A percentile compares a stretch with the other conserved stretches of the same genome.
These are phyloP conservation scores for Hymenoscyphus fructigenus DNA, from an alignment of 2,329 filamentous ascomycete species.

Conservation along the genomic window DNA sequence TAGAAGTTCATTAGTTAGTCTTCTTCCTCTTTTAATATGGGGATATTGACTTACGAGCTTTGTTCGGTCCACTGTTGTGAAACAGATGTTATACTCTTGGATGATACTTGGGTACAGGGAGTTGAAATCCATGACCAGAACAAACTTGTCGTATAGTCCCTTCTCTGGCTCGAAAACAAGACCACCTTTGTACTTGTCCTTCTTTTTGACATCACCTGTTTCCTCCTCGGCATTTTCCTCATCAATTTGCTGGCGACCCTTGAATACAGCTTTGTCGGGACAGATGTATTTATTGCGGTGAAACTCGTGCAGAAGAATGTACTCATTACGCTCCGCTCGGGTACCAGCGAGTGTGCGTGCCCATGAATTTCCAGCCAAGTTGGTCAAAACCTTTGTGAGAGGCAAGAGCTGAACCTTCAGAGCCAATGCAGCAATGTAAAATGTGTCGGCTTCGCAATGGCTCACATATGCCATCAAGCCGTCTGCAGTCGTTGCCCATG, in stretches of 20 bases:
- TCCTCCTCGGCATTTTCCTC: conserved; percentile 69
- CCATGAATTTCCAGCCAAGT: conserved; percentile 97
- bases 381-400: conserved; percentile 91
- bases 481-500: conserved; percentile 79
- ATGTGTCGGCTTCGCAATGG: conserved; percentile 93
- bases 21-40: not conserved
- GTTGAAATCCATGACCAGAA: conserved; percentile 99
- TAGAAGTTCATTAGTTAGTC: conserved; percentile 37
- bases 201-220: conserved; percentile 81
- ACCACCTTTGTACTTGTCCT: conserved; percentile 98
- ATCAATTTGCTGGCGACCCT: conserved; percentile 68
- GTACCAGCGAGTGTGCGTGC: conserved; percentile 93
- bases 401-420: conserved; percentile 89
- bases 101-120: conserved; percentile 99
- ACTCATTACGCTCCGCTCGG: conserved; percentile 95
- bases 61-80: conserved; percentile 88
- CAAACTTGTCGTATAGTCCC: conserved; percentile 95
- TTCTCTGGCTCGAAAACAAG: conserved; percentile 98
- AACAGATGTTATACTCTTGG: conserved; percentile 99
- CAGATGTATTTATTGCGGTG: conserved; percentile 97
- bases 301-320: conserved; percentile 97
- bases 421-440: conserved; percentile 89
- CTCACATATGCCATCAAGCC: conserved; percentile 91
- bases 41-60: conserved; percentile 57
- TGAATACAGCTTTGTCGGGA: conserved; percentile 87